phyloP scores from a whole-genome alignment of 495 filamentous ascomycete species.

The Penicillium taxi region DNA sequence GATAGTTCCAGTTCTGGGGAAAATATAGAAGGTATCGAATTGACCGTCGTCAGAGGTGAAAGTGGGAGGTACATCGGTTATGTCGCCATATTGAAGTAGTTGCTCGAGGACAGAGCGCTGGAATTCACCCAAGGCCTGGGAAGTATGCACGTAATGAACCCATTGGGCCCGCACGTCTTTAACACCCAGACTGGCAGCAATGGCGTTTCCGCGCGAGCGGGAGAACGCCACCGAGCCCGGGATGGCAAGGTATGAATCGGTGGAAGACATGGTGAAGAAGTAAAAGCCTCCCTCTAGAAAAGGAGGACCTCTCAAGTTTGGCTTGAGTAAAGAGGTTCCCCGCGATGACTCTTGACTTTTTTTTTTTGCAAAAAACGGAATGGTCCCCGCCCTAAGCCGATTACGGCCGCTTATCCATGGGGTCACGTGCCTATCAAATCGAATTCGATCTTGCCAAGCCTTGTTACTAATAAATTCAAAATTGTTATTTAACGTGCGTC shows the following conservation, averaged over 20 bases:
- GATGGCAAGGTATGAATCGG: conserved; percentile 39
- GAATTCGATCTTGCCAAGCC: too few species aligned
- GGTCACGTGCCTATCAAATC: conserved; percentile 18
- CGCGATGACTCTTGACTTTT: conserved; percentile 22
- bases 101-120: conserved; percentile 47
- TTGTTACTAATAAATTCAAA: too few species aligned
- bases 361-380: conserved; percentile 18
- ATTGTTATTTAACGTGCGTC: too few species aligned
- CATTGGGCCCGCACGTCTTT: conserved; percentile 53
- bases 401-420: conserved; percentile 17
- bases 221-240: conserved; percentile 48
- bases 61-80: conserved; percentile 37
- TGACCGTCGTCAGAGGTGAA: conserved; percentile 35
- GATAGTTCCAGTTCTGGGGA: conserved; percentile 72
- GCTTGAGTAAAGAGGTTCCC: conserved; percentile 20
- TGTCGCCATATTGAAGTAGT: conserved; percentile 57
- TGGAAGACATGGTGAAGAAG: conserved; percentile 27
- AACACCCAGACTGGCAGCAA: conserved; percentile 47
- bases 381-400: conserved; percentile 24
- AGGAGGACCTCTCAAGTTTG: conserved; percentile 24
- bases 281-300: conserved; percentile 13
- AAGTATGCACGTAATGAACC: conserved; percentile 54
- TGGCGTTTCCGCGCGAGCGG: conserved; percentile 43
- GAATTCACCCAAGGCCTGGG: conserved; percentile 29
- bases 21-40: conserved; percentile 57